These are phyloP conservation scores for Pyrenophora seminiperda DNA, from an alignment of 2,329 filamentous ascomycete genomes.

Conservation along the genomic window DNA sequence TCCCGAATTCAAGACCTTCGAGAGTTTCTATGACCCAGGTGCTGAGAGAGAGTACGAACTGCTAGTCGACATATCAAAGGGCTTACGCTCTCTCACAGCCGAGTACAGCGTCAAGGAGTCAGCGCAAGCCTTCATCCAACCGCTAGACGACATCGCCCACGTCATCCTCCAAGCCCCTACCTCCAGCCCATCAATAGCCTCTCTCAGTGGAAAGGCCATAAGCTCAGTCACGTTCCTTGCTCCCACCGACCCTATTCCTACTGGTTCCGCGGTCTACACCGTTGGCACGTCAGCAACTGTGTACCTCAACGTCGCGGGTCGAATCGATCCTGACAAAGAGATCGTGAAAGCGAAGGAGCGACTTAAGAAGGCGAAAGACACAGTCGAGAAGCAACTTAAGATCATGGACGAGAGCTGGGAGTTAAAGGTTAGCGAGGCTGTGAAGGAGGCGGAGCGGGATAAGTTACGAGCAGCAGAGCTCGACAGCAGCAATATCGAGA, in stretches of 20 bases:
- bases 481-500: constrained; percentile 75
- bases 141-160: too few relatives aligned
- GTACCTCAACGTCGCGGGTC: neutral
- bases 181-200: too few relatives aligned
- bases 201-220: too few relatives aligned
- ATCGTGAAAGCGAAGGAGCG: neutral
- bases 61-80: constrained; percentile 49
- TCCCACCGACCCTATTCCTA: too few relatives aligned
- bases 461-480: constrained; percentile 74
- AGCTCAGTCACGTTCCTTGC: too few relatives aligned
- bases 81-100: too few relatives aligned
- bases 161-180: too few relatives aligned
- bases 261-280: neutral
- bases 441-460: constrained; percentile 63
- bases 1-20: constrained; percentile 67
- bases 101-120: too few relatives aligned
- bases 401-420: constrained; percentile 59
- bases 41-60: too few relatives aligned
- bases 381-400: neutral
- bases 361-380: neutral
- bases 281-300: neutral
- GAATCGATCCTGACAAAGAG: neutral
- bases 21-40: constrained; percentile 66
- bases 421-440: constrained; percentile 73
- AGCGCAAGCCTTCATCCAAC: too few relatives aligned